Base-by-base conservation (phyloP, 208 protist genomes). In the Trypanosoma conorhini region DNA sequence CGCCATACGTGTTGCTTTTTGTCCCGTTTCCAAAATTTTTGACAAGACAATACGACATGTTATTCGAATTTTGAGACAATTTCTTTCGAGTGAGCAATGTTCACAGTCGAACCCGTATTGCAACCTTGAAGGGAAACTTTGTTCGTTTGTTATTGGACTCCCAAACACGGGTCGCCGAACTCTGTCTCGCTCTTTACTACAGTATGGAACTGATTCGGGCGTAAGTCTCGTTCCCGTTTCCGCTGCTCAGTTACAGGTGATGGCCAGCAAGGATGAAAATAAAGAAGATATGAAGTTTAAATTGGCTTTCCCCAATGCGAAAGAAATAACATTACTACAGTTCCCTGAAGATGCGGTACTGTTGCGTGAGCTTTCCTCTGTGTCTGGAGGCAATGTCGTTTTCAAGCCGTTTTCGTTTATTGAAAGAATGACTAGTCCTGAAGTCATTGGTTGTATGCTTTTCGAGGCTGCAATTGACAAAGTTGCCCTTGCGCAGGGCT, bases 271-370 rank as follows among this genome's bases (percentile, higher is more conserved):
- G 26, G 52, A 73, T 44, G 80, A 65, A 40, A 69, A 76, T 21
- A 71, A 78, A 62, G 79, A 81, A 31, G 62, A 76, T 26, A 73
- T 82, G 31, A 54, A 83, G 28, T 69, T 81, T 15, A 91, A 89
- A 67, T 87, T 96, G 62, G 87, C 82, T 52, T 62, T 96, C 56
- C 91, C 91, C 0, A 92, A 92, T 67, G 86, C 91, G 24, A 93
- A 92, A 72, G 68, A 81, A 7, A 83, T 96, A 44, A 93, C 88
- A 26, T 70, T 96, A 33, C 64, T 96, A 3, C 82, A 83, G 60
- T 82, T 96, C 50, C 80, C 91, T 17, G 88, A 96, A 63, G 86
- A 94, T 67, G 48, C 71, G 4, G 57, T 57, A 48, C 75, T 93
- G 62, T 67, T 76, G 35, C 73, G 79, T 46, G 86, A 93, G 70